These are phyloP conservation scores for Eucalyptus decipiens DNA, from an alignment of 345 rosid species.

Conservation along the genomic window DNA sequence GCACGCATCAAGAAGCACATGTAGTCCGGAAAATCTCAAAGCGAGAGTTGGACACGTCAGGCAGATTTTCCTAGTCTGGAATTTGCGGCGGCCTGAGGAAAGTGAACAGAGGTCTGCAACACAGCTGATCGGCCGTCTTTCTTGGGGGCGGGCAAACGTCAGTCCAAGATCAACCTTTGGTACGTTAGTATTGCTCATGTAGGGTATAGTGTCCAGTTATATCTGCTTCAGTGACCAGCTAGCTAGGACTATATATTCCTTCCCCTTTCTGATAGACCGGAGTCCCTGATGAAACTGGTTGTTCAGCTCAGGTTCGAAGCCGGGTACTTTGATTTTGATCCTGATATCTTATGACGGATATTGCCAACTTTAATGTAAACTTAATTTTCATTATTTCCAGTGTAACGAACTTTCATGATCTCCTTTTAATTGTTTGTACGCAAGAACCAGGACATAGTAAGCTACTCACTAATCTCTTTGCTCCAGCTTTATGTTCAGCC, in stretches of 20 bases:
- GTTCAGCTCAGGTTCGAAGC: neutral
- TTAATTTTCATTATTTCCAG: neutral
- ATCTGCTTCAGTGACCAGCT: neutral
- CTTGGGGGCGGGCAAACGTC: neutral
- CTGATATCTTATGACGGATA: neutral
- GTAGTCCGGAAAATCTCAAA: neutral
- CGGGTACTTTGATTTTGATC: neutral
- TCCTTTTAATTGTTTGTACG: neutral
- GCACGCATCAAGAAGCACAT: no score
- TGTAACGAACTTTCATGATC: neutral
- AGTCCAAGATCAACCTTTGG: neutral
- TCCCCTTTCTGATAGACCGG: no score
- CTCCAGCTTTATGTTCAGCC: constrained; percentile 27
- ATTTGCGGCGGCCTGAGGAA: neutral
- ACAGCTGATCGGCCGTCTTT: neutral
- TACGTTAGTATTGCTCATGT: neutral
- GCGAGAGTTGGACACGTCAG: neutral
- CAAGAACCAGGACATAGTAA: neutral
- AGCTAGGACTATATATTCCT: neutral
- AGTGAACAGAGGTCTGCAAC: neutral
- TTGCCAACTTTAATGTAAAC: neutral
- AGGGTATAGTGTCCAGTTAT: neutral
- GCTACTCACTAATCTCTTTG: neutral
- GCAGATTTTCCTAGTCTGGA: neutral
- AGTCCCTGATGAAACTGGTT: no score